Conservation (phyloP, 2,329 filamentous ascomycete genomes). For the Calonectria pseudoturangicola region DNA sequence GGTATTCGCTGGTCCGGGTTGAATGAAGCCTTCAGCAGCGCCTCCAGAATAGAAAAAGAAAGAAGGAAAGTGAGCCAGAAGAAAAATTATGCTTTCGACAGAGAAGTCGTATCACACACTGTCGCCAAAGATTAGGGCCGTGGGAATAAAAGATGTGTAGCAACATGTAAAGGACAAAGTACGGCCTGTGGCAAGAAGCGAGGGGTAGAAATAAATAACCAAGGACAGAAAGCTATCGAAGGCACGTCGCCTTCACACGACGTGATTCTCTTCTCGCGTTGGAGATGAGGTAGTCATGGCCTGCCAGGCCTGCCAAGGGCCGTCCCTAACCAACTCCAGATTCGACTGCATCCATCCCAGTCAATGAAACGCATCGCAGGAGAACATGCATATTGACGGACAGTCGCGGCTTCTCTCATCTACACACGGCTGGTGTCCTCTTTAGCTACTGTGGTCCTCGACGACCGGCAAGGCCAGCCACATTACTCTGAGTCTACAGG, state of each 20-base stretch:
- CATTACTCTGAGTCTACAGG: conserved; percentile 37
- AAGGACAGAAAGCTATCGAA: conserved; percentile 22
- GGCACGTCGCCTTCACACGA: conserved; percentile 17
- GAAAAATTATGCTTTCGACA: conserved; percentile 6
- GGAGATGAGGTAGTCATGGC: conserved; percentile 37
- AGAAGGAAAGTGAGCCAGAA: neutral
- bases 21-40: neutral
- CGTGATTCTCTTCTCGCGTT: conserved; percentile 36
- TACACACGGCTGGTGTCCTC: conserved; percentile 41
- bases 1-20: neutral
- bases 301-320: conserved; percentile 43
- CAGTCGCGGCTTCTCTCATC: conserved; percentile 19
- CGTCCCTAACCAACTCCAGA: conserved; percentile 50
- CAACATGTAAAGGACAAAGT: neutral
- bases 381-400: conserved; percentile 40
- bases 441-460: conserved; percentile 16
- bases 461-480: conserved; percentile 35
- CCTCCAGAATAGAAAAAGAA: neutral
- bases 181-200: conserved; percentile 11
- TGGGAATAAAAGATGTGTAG: neutral
- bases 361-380: conserved; percentile 35
- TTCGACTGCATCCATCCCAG: conserved; percentile 50
- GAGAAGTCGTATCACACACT: neutral
- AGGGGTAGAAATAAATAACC: conserved; percentile 26
- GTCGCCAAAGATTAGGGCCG: neutral